Evolutionary conservation across 108 stramenopile genomes (phyloP), one percentile per base, ranked within the genome.

Genomic region (Licmophora abbreviata): DNA sequence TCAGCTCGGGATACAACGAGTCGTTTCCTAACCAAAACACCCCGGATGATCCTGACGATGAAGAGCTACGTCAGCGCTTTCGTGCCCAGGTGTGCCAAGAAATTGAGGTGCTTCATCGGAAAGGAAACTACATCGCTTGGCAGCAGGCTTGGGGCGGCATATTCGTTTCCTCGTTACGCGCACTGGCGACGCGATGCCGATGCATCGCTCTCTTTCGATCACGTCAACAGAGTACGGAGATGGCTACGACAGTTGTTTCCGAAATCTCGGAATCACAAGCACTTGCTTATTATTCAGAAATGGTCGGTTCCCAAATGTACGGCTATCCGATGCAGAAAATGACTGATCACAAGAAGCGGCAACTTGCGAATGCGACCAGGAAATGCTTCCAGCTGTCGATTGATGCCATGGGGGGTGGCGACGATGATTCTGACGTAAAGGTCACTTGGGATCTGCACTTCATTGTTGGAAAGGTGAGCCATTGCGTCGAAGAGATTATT

Each of bases 141-240:
- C 81, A 77, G 46, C 68, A 83, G 20, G 66, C 74, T n/a, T 92
- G 90, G 83, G 90, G 83, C 37, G 83, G 85, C 3, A 65, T 92
- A 37, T 87, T 86, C 44, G 77, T 92, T 10, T 52, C 48, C 3
- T 78, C 91, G 7, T 58, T 87, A 10, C 54, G 73, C 47, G 69
- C 44, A 46, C 68, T 92, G 48, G 59, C 77, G 30, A 18, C 68
- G 28, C 63, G 76, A 21, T 71, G 76, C 14, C 41, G 59, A 24
- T 56, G 44, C 9, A 31, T 69, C 22, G 74, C 84, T 14, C 54
- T 86, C 7, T 71, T 52, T 26, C 55, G 83, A 18, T 62, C 31
- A 54, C 61, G 11, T 64, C 49, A 64, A 49, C 44, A 54, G 52
- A 59, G 26, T 29, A 74, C 54, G 56, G 29, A 3, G 44, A 44